Evolutionary conservation across 805 yeast species (phyloP), one percentile per base, ranked within the genome.

Genomic region (Novakomyces olei): DNA sequence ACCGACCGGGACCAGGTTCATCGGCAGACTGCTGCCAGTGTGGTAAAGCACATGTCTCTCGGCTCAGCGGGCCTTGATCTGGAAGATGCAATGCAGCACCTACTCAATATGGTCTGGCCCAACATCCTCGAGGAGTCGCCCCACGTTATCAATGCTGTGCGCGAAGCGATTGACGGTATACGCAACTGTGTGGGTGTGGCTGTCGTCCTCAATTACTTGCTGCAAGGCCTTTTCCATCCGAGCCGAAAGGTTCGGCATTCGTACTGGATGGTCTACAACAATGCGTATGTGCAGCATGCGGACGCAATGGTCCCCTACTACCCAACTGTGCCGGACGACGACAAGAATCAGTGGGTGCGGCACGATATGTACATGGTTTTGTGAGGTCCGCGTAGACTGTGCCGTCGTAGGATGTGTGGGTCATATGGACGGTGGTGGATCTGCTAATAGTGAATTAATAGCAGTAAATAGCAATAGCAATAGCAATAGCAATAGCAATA

Each of bases 61-160:
- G 73, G 81, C 12, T 71, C 85, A 45, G 55, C 63, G 17, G 94
- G 94, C 1, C 47, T 59, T 3, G 81, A 83, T 0, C 60, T 64
- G 35, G 92, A 79, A 41, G 91, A 74, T 41, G 77, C 80, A 0
- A 80, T 88, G 55, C 48, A 79, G 7, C 94, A 88, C 49, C 65
- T 72, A 37, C 55, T 88, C 45, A 80, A 88, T 47, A 58, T 83
- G 32, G 51, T 88, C 15, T 54, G 81, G 52, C 98, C 99, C 2
- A 88, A 88, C 48, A 59, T 88, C 2, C 81, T 69, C 48, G 99
- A 85, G 50, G 77, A 93, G 0, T 81, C 95, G 0, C 96, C 96
- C 0, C 99, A 88, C 51, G 95, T 83, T 9, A 81, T 83, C 36
- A 62, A 58, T 6, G 66, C 96, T 41, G 70, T 88, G 1, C 40